Base-by-base conservation (phyloP, 768 basidiomycete genomes). In the Hemileccinum rubropunctum region DNA sequence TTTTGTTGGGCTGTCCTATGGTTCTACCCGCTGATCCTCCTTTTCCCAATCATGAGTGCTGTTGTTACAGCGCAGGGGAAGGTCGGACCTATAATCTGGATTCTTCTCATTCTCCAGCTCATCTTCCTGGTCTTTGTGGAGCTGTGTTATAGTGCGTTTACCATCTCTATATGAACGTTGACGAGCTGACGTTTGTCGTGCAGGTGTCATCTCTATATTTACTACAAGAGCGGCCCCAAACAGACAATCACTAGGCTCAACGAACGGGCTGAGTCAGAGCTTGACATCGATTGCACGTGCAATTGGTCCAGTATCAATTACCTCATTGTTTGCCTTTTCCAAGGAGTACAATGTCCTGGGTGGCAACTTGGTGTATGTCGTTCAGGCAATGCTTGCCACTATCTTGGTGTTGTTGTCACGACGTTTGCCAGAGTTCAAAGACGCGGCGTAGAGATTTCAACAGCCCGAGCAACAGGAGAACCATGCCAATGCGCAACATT, bases 181-280 rank as follows among this genome's bases (percentile, higher is more conserved):
- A 42, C 42, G 27, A 23, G 40, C 47, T 59, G 23, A 55, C 37
- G 4, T 20, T 17, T 3, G 7, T n/a, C 17, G 6, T 43, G 9
- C 48, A 52, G 81, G 73, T 18, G 76, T 75, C 41, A 73, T 78
- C n/a, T 77, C 76, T 46, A 73, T 83, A 55, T 80, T 75, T 47
- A 64, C 82, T 46, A 81, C 76, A 2, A 70, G 72, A 26, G 75
- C 79, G 2, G 69, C 81, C 1, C 81, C 83, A 0, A 76, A 75
- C 47, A 75, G 72, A 46, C 69, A 68, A 17, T 76, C 79, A 0
- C 70, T 84, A 4, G 82, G 82, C 7, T 76, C 80, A 4, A 77
- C 76, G 2, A 81, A 84, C 48, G 81, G 82, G 3, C 66, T 83
- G 17, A 70, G 75, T 3, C 80, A 82, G 30, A 78, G 73, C 13